These are phyloP conservation scores for Diddensiella caesifluorescens DNA, from an alignment of 805 yeast genomes.

Conservation along the genomic window DNA sequence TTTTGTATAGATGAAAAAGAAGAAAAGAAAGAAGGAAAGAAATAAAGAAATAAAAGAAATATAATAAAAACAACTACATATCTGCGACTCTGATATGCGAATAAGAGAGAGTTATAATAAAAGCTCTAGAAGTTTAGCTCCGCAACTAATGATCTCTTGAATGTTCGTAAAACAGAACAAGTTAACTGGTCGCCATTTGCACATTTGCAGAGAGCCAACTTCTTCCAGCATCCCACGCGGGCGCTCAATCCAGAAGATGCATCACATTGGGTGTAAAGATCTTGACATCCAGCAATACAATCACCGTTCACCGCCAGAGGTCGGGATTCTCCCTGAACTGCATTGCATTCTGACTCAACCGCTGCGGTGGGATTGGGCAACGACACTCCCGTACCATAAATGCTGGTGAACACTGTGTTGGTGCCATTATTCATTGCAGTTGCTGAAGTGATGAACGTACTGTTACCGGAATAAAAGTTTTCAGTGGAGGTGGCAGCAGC, in stretches of 20 bases:
- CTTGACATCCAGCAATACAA: constrained; percentile 23
- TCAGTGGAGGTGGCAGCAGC: constrained; percentile 17
- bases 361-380: constrained; percentile 1
- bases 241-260: constrained; percentile 11
- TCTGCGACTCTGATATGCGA: no score
- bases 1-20: no score
- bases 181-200: constrained; percentile 25
- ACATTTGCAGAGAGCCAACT: constrained; percentile 26
- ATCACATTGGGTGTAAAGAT: constrained; percentile 18
- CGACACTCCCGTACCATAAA: not conserved
- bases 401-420: not conserved
- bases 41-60: no score
- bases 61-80: no score
- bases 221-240: constrained; percentile 20
- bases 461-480: constrained; percentile 6
- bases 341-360: no score
- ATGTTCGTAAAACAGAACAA: no score
- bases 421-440: not conserved
- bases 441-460: not conserved
- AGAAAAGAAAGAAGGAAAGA: no score
- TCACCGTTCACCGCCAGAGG: constrained; percentile 20
- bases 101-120: no score
- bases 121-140: no score
- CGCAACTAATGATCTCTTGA: no score
- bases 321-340: constrained; percentile 5